Evolutionary conservation across 139 green algal species (phyloP).

Genomic region (Zygnema circumcarinatum): DNA sequence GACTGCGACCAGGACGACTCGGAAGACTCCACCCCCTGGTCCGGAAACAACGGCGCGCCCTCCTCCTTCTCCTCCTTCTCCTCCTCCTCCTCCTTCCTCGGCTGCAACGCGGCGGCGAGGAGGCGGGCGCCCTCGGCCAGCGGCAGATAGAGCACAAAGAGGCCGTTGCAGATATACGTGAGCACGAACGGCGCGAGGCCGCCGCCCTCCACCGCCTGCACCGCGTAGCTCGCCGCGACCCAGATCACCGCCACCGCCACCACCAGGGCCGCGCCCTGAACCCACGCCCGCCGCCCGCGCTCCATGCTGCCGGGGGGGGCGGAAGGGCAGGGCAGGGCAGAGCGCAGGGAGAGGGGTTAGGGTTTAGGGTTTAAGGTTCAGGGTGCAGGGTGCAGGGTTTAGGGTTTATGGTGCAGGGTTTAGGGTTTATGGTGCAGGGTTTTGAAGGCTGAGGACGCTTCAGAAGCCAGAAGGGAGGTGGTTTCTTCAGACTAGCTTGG

Average conservation of each 20-base stretch:
- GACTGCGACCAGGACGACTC: neutral
- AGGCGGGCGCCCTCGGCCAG: conserved; percentile 58
- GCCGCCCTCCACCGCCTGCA: conserved; percentile 59
- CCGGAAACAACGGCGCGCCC: neutral
- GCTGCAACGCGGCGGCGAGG: neutral
- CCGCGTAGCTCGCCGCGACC: conserved; percentile 81
- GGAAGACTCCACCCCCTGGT: neutral
- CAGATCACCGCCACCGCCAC: conserved; percentile 73
- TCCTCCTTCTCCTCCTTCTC: neutral
- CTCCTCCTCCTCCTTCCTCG: neutral
- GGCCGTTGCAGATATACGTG: conserved; percentile 86
- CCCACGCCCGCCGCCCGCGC: conserved; percentile 17
- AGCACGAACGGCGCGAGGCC: conserved; percentile 80
- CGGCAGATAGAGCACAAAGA: conserved; percentile 87
- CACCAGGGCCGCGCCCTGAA: conserved; percentile 57
- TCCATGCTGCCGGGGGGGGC: conserved; percentile 40
- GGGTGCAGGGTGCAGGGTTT: no score
- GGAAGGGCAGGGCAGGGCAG: no score
- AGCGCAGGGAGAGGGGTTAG: no score
- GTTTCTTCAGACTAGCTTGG: no score
- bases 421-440: no score
- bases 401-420: no score
- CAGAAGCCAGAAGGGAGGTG: no score
- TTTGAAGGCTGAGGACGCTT: no score
- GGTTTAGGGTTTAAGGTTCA: no score